These are phyloP conservation scores for Fomes fomentarius DNA, from an alignment of 1,284 basidiomycete species.

Conservation along the genomic window DNA sequence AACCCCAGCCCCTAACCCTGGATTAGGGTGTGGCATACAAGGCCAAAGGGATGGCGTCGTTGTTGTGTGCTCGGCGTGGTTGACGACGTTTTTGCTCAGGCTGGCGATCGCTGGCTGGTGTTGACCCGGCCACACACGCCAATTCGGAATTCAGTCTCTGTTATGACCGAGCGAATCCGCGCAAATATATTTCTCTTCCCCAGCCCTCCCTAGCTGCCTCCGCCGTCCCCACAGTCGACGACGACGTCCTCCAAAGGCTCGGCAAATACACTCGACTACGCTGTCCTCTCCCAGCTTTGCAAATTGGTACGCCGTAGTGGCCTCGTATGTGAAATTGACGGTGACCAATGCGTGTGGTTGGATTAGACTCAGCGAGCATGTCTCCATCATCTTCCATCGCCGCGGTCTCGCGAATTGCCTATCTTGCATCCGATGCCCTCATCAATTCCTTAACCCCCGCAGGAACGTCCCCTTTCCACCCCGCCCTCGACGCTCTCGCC, in stretches of 20 bases:
- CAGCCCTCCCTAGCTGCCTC: slow-evolving; percentile 6
- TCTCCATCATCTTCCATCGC: slow-evolving; percentile 35
- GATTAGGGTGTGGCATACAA: slow-evolving; percentile 17
- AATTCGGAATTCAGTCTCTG: slow-evolving; percentile 22
- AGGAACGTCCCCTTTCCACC: slow-evolving; percentile 39
- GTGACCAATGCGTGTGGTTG: slow-evolving; percentile 11
- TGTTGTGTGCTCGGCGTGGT: slow-evolving; percentile 12
- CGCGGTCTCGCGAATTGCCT: slow-evolving; percentile 69
- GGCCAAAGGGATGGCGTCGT: slow-evolving; percentile 26
- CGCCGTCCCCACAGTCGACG: slow-evolving; percentile 6
- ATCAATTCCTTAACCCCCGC: slow-evolving; percentile 56
- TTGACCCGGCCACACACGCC: neutral
- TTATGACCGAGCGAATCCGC: slow-evolving; percentile 16
- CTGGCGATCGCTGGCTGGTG: neutral
- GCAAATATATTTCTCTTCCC: slow-evolving; percentile 18
- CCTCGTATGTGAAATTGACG: slow-evolving; percentile 4
- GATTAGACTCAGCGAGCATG: slow-evolving; percentile 20
- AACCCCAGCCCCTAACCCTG: neutral
- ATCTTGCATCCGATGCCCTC: slow-evolving; percentile 66
- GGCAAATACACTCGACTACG: no score
- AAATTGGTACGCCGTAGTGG: slow-evolving; percentile 2
- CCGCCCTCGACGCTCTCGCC: slow-evolving; percentile 19
- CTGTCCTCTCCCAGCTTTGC: neutral
- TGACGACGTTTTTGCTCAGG: neutral
- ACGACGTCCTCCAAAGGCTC: slow-evolving; percentile 1